Evolutionary conservation across 208 protist genomes (phyloP).

Genomic region (Naegleria gruberi): DNA sequence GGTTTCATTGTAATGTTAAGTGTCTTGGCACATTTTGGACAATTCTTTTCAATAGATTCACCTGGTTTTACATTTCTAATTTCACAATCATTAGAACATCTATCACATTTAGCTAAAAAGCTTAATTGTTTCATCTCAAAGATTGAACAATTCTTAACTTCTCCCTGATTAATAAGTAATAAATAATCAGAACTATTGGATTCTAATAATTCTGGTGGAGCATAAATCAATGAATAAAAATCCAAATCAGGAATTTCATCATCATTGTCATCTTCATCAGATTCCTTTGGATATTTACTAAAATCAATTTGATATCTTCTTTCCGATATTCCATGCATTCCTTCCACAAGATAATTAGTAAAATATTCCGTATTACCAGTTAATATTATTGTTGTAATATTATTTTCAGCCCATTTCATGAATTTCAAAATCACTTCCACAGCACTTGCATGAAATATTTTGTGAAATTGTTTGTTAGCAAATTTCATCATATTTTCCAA

Average conservation of each 20-base stretch:
- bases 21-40: neutral
- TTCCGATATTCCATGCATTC: neutral
- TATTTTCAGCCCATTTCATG: neutral
- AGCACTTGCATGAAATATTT: neutral
- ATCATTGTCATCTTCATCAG: neutral
- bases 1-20: neutral
- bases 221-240: neutral
- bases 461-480: neutral
- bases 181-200: neutral
- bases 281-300: neutral
- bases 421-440: neutral
- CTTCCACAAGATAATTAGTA: neutral
- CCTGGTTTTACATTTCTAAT: neutral
- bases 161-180: neutral
- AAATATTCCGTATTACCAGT: neutral
- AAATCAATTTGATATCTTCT: constrained; percentile 9
- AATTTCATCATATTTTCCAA: neutral
- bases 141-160: neutral
- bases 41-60: neutral
- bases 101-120: neutral
- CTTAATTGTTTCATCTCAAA: neutral
- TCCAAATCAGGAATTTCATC: neutral
- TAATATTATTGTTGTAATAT: neutral
- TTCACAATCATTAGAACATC: neutral
- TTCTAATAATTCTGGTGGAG: neutral